phyloP scores from a whole-genome alignment of 192 early-diverging fungal species.

The Linnemannia hyalina region DNA sequence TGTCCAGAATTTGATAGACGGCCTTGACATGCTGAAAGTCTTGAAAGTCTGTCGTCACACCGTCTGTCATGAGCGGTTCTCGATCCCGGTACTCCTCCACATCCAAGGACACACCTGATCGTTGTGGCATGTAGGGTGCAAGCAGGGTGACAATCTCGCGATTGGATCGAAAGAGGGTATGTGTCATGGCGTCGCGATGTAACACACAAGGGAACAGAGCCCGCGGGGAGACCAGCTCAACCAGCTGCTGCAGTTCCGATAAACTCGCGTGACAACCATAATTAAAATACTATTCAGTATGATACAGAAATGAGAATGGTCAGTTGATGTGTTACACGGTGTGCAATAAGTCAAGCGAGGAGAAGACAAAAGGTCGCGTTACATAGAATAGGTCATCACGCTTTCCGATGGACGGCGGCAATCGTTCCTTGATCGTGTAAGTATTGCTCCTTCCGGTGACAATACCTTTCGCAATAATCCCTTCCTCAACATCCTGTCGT shows the following conservation, averaged over 20 bases:
- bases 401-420: conserved; percentile 30
- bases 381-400: conserved; percentile 42
- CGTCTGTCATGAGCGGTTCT: conserved; percentile 10
- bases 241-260: conserved; percentile 32
- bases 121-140: conserved; percentile 13
- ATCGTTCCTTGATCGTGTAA: conserved; percentile 24
- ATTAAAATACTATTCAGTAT: conserved; percentile 35
- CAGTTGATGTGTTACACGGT: not conserved
- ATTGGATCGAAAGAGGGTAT: conserved; percentile 26
- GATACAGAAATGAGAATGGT: not conserved
- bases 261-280: conserved; percentile 40
- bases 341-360: not conserved
- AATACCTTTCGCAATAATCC: not conserved
- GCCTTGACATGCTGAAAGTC: conserved; percentile 37
- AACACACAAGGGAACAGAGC: conserved; percentile 44
- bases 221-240: conserved; percentile 26
- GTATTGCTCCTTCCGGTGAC: conserved; percentile 4
- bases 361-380: not conserved
- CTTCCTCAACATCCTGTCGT: not conserved
- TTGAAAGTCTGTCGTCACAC: conserved; percentile 42
- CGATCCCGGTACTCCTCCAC: conserved; percentile 9
- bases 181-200: conserved; percentile 19
- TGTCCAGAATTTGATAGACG: conserved; percentile 28
- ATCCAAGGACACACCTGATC: not conserved
- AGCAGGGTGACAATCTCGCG: conserved; percentile 22